Conservation (phyloP, 148 eudicot species). For the Salicornia ramosissima region DNA sequence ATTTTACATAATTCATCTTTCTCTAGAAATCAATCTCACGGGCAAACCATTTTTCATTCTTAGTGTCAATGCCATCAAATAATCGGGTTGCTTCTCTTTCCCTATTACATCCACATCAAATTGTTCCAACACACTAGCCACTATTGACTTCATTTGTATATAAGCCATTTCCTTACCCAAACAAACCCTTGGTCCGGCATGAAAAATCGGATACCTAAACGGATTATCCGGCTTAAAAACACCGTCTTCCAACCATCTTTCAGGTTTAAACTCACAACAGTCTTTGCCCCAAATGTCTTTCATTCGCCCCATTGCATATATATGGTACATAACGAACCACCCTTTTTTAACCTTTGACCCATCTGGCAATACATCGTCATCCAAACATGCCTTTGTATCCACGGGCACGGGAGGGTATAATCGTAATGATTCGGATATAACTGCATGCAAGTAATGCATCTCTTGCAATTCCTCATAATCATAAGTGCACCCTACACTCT, state of each 20-base stretch:
- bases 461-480: conserved; percentile 41
- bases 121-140: conserved; percentile 28
- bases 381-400: conserved; percentile 43
- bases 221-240: conserved; percentile 44
- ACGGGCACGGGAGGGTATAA: conserved; percentile 65
- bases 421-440: conserved; percentile 56
- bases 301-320: conserved; percentile 78
- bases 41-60: conserved; percentile 38
- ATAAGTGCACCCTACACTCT: conserved; percentile 22
- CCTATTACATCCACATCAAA: conserved; percentile 29
- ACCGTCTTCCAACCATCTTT: conserved; percentile 57
- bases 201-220: conserved; percentile 34
- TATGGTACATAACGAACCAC: conserved; percentile 43
- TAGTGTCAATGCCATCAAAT: conserved; percentile 30
- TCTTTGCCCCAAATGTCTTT: conserved; percentile 69
- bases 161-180: conserved; percentile 41
- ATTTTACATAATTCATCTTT: neutral
- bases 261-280: conserved; percentile 54
- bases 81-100: conserved; percentile 22
- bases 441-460: conserved; percentile 65
- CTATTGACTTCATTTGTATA: conserved; percentile 39
- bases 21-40: conserved; percentile 13
- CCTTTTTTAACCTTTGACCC: conserved; percentile 42
- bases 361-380: conserved; percentile 48
- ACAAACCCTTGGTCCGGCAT: conserved; percentile 38